Conservation (phyloP, 495 filamentous ascomycete species). For the Aspergillus olivimuriae region DNA sequence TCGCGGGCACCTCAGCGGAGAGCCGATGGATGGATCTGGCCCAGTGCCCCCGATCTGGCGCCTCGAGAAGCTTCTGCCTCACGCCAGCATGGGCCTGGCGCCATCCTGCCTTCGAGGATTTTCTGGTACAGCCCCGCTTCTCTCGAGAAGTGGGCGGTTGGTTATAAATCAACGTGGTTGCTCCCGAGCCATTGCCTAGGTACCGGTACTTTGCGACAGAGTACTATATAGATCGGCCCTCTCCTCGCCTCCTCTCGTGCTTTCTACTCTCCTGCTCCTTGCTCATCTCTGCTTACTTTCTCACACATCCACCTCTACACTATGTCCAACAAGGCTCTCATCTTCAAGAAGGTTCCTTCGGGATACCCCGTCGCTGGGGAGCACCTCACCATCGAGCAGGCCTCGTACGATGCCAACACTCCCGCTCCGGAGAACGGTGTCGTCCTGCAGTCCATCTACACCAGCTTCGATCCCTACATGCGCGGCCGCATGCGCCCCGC, state of each 20-base stretch:
- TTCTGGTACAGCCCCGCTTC: constrained; percentile 1
- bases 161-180: neutral
- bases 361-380: constrained; percentile 66
- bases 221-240: neutral
- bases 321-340: constrained; percentile 63
- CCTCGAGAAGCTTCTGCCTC: constrained; percentile 29
- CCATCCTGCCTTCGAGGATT: constrained; percentile 1
- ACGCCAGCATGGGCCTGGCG: constrained; percentile 20
- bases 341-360: constrained; percentile 68
- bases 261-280: neutral
- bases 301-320: constrained; percentile 19
- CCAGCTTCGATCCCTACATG: constrained; percentile 86
- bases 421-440: constrained; percentile 63
- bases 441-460: constrained; percentile 63
- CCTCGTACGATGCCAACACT: constrained; percentile 58
- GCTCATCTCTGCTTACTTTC: neutral
- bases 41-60: constrained; percentile 6
- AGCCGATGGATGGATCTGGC: too few species aligned
- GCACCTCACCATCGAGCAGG: constrained; percentile 63
- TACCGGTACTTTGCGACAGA: neutral
- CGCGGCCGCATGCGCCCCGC: constrained; percentile 57
- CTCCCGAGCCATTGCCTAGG: too few species aligned
- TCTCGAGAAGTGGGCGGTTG: neutral
- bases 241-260: neutral
- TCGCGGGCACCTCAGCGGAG: constrained; percentile 1